Percentiles rank a stretch among this genome's conserved stretches.
phyloP scores from a whole-genome alignment of 345 rosid species.

The Citrus glauca region DNA sequence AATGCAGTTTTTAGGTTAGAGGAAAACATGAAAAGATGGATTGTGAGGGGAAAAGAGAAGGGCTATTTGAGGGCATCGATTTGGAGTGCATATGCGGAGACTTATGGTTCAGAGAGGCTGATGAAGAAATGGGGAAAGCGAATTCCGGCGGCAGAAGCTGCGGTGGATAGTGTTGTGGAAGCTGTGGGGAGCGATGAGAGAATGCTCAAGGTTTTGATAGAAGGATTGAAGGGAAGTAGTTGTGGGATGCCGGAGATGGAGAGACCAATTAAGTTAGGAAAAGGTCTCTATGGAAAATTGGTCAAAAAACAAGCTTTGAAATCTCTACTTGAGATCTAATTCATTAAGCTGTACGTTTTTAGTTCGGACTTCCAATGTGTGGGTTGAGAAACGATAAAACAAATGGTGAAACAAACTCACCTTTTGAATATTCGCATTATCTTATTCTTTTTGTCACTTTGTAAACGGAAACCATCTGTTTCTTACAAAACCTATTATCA shows the following conservation, averaged over 20 bases:
- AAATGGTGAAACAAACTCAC: too few relatives aligned
- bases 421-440: not conserved
- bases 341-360: not conserved
- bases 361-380: too few relatives aligned
- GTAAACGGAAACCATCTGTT: not conserved
- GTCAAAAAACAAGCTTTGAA: conserved; percentile 68
- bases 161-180: conserved; percentile 52
- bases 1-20: conserved; percentile 48
- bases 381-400: too few relatives aligned
- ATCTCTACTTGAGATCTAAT: conserved; percentile 42
- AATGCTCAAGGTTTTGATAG: conserved; percentile 41
- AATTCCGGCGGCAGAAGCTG: conserved; percentile 48
- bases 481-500: not conserved
- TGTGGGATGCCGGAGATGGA: conserved; percentile 46
- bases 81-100: conserved; percentile 58
- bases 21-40: conserved; percentile 70
- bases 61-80: conserved; percentile 79
- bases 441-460: not conserved
- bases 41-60: conserved; percentile 67
- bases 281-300: conserved; percentile 69
- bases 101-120: conserved; percentile 49
- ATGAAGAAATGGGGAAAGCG: conserved; percentile 70
- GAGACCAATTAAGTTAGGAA: conserved; percentile 46
- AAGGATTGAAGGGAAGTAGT: conserved; percentile 38
- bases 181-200: conserved; percentile 71